Percentiles rank a stretch among this genome's conserved stretches.
phyloP scores from a whole-genome alignment of 768 basidiomycete species.

The Cyclocybe aegerita region DNA sequence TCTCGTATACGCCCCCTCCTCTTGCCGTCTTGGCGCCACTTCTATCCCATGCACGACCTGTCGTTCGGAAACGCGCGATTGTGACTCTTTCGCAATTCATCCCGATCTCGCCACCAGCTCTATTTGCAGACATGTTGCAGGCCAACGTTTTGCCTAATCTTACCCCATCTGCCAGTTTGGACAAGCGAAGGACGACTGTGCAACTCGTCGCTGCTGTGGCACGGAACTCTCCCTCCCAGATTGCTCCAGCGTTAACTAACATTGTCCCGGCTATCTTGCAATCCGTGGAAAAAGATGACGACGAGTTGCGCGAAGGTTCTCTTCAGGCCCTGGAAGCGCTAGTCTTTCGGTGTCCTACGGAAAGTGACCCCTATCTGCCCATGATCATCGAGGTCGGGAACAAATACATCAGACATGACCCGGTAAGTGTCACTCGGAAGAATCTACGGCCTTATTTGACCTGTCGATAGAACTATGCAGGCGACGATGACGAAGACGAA shows the following conservation, averaged over 20 bases:
- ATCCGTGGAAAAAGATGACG: slow-evolving; percentile 72
- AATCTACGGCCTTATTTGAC: background rate
- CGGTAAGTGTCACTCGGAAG: slow-evolving; percentile 48
- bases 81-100: slow-evolving; percentile 83
- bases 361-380: slow-evolving; percentile 71
- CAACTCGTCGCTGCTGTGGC: slow-evolving; percentile 80
- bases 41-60: slow-evolving; percentile 73
- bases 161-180: slow-evolving; percentile 47
- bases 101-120: slow-evolving; percentile 61
- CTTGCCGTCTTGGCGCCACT: slow-evolving; percentile 68
- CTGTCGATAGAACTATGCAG: slow-evolving; percentile 49
- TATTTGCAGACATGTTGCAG: slow-evolving; percentile 63
- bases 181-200: slow-evolving; percentile 75
- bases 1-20: slow-evolving; percentile 55
- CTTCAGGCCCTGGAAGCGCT: slow-evolving; percentile 89
- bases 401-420: slow-evolving; percentile 90
- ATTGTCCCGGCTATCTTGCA: slow-evolving; percentile 73
- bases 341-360: slow-evolving; percentile 79
- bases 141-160: slow-evolving; percentile 62
- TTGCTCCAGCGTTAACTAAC: slow-evolving; percentile 57
- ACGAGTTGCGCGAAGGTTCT: slow-evolving; percentile 79
- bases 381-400: slow-evolving; percentile 69
- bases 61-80: slow-evolving; percentile 92
- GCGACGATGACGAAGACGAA: slow-evolving; percentile 46
- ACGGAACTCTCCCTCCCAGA: slow-evolving; percentile 67